A percentile compares a stretch with the other conserved stretches of the same genome.
Evolutionary conservation across 352 stramenopile species (phyloP).

Genomic region (Blastocystis sp.): DNA sequence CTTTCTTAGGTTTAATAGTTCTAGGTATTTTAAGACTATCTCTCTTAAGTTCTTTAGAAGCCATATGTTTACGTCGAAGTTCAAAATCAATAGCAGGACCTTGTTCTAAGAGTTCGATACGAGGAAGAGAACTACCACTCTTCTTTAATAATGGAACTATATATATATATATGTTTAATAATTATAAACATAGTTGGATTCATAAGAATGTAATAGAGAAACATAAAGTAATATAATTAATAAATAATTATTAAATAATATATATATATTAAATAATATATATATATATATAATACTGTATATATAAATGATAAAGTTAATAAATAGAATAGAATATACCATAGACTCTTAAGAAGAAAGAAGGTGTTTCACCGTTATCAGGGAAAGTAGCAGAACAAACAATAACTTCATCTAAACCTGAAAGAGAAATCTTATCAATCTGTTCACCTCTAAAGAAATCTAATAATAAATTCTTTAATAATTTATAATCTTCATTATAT

Average conservation of each 20-base stretch:
- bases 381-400: slow-evolving; percentile 75
- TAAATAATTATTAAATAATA: slow-evolving; percentile 52
- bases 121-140: slow-evolving; percentile 41
- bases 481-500: slow-evolving; percentile 34
- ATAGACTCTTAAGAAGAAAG: slow-evolving; percentile 27
- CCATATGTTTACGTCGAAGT: slow-evolving; percentile 77
- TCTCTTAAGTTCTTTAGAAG: slow-evolving; percentile 78
- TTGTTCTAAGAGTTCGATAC: slow-evolving; percentile 66
- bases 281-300: too few relatives aligned
- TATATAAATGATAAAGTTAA: slow-evolving; percentile 70
- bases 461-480: slow-evolving; percentile 50
- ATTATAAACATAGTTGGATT: background rate
- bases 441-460: slow-evolving; percentile 89
- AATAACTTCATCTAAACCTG: slow-evolving; percentile 83
- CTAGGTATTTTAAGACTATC: slow-evolving; percentile 62
- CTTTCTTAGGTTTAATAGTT: slow-evolving; percentile 67
- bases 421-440: slow-evolving; percentile 76
- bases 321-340: slow-evolving; percentile 83
- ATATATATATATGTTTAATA: too few relatives aligned
- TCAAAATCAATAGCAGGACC: slow-evolving; percentile 59
- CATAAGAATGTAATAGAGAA: background rate
- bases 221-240: slow-evolving; percentile 42
- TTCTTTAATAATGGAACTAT: slow-evolving; percentile 36
- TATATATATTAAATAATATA: slow-evolving; percentile 52
- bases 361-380: slow-evolving; percentile 45